phyloP scores from a whole-genome alignment of 1,284 basidiomycete species.

The Megacollybia platyphylla region DNA sequence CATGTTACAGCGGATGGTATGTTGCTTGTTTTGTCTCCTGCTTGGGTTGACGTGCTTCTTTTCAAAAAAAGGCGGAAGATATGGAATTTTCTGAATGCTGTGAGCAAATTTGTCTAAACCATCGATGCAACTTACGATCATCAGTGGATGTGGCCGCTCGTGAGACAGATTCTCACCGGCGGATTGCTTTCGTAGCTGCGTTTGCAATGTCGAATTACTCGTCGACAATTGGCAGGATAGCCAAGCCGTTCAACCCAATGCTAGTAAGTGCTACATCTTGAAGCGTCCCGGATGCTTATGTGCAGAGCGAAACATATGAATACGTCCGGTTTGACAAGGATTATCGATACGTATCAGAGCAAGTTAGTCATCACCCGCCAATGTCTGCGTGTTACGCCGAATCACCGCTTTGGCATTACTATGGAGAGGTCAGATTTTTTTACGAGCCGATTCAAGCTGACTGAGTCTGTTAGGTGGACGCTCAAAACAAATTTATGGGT shows the following conservation, averaged over 20 bases:
- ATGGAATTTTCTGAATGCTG: constrained; percentile 93
- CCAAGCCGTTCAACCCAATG: constrained; percentile 94
- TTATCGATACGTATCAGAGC: constrained; percentile 90
- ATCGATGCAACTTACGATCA: background rate
- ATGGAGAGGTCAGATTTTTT: constrained; percentile 54
- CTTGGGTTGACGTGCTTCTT: constrained; percentile 5
- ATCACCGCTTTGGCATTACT: constrained; percentile 84
- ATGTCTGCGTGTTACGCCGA: constrained; percentile 97
- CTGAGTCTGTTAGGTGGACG: constrained; percentile 49
- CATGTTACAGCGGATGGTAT: constrained; percentile 81
- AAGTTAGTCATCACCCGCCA: constrained; percentile 94
- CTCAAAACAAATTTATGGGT: constrained; percentile 92
- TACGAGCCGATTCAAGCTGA: constrained; percentile 3
- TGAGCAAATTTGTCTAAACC: constrained; percentile 27
- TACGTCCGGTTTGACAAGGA: constrained; percentile 81
- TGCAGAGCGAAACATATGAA: constrained; percentile 82
- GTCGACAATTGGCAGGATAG: constrained; percentile 88
- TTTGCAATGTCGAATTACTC: constrained; percentile 99
- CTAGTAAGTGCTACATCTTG: constrained; percentile 34
- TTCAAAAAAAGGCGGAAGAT: constrained; percentile 58
- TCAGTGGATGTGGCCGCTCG: constrained; percentile 75
- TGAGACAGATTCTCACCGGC: constrained; percentile 68
- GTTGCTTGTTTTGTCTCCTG: constrained; percentile 8
- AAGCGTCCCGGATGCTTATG: constrained; percentile 1
- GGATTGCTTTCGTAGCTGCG: constrained; percentile 89